These are phyloP conservation scores for Candida albicans DNA, from an alignment of 1,139 yeast genomes.

Conservation along the genomic window DNA sequence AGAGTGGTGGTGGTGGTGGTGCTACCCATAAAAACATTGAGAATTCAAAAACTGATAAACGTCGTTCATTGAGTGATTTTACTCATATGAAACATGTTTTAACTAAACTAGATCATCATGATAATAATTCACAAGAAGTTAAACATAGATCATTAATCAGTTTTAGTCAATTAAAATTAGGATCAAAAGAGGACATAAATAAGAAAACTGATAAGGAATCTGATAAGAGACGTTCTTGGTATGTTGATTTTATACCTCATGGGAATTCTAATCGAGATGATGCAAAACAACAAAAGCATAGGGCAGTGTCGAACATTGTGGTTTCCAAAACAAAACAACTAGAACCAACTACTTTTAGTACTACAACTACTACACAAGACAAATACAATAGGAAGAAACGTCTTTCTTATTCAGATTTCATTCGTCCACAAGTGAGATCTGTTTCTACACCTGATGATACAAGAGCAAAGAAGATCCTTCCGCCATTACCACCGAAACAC, in stretches of 20 bases:
- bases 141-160: neutral
- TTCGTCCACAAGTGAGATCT: neutral
- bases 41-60: neutral
- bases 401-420: neutral
- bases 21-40: neutral
- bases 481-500: neutral
- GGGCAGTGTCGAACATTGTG: too few relatives aligned
- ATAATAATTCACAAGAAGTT: neutral
- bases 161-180: too few relatives aligned
- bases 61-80: constrained; percentile 2
- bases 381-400: neutral
- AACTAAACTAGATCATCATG: neutral
- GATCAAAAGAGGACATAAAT: too few relatives aligned
- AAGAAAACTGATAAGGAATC: too few relatives aligned
- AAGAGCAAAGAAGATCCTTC: neutral
- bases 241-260: too few relatives aligned
- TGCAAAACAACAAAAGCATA: too few relatives aligned
- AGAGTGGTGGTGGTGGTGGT: neutral
- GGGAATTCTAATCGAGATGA: too few relatives aligned
- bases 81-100: neutral
- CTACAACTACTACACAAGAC: neutral
- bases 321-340: too few relatives aligned
- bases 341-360: neutral
- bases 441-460: constrained; percentile 1
- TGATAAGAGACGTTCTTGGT: too few relatives aligned